Evolutionary conservation across 164 flowering plant genomes (phyloP), one percentile per base, ranked within the genome.

Genomic region (Stephania japonica): DNA sequence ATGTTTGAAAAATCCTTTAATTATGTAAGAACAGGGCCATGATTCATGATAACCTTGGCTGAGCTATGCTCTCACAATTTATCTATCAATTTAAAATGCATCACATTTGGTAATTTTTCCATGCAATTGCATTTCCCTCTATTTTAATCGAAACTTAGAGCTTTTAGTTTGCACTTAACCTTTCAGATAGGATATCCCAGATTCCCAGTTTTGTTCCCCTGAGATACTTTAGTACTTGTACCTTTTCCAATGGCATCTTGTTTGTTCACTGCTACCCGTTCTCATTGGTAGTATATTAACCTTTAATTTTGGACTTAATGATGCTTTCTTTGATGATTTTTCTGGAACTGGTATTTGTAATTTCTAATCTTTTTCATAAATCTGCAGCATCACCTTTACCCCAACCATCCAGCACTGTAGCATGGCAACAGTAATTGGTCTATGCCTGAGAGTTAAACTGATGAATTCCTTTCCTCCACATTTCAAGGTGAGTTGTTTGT

Each of bases 371-470:
- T 72, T 21, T 27, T 43, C 23, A 50, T 74, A 25, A 59, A 61
- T 16, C 74, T 77, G 69, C 74, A 88, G 94, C 87, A 86, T 90
- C 72, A 88, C 88, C 63, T 90, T 88, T 76, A 90, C 94, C 23
- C 94, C 94, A 11, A 90, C 96, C 0, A 82, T 90, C 63, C 93
- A 86, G 72, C 93, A 90, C 69, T 90, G 95, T 81, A 88, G 90
- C 72, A 86, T 90, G 96, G 96, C 92, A 64, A 85, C 92, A 6
- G 89, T 90, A 41, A 90, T 90, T 76, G 96, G 96, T 43, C 81
- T 90, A 19, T 90, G 92, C 73, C 80, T 90, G 62, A 81, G 93
- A 75, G 93, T 85, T 68, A 90, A 88, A 72, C 84, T 90, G 67
- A 85, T 86, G 78, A 82, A 80, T 42, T 86, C 70, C 73, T 89